Evolutionary conservation across 169 alveolate genomes (phyloP), one percentile per base, ranked within the genome.

Genomic region (Plasmodium blacklocki): DNA sequence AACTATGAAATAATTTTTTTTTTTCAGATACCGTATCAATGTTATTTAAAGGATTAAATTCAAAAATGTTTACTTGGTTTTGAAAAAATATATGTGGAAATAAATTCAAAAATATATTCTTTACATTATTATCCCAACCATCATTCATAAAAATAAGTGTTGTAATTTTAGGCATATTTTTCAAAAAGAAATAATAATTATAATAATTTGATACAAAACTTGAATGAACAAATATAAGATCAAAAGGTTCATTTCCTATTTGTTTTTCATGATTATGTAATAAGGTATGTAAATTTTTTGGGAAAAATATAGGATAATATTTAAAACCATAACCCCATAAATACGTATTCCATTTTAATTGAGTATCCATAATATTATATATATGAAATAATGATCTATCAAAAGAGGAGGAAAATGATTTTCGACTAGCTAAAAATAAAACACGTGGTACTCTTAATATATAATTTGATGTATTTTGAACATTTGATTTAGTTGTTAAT

Each of bases 241-340:
- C 91, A 67, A 83, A 83, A 5, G 91, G 91, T 11, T 83, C 83
- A 45, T 19, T 68, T 26, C 91, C 91, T 14, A 83, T 83, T 58
- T 83, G 85, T 15, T 68, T 54, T 11, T 67, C 80, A 83, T 83
- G 47, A 15, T 21, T 83, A 43, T 83, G 80, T 60, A 83, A 68
- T 62, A 83, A 62, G 1, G 85, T 68, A 32, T 83, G 83, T 68
- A 83, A 49, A 68, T 83, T 83, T 49, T 83, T 83, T 3, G 91
- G 39, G 56, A 68, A 83, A 49, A 83, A 83, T 29, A 83, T 26
- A 0, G 91, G 91, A 52, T 83, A 83, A 29, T 83, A 56, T 63
- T 83, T 83, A 49, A 83, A 83, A 29, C 91, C 91, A 60, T 67
- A 83, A 21, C 91, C 91, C 91, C 91, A 83, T 12, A 83, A 68